Conservation (phyloP, 2,329 filamentous ascomycete species). For the Teratosphaeria nubilosa region DNA sequence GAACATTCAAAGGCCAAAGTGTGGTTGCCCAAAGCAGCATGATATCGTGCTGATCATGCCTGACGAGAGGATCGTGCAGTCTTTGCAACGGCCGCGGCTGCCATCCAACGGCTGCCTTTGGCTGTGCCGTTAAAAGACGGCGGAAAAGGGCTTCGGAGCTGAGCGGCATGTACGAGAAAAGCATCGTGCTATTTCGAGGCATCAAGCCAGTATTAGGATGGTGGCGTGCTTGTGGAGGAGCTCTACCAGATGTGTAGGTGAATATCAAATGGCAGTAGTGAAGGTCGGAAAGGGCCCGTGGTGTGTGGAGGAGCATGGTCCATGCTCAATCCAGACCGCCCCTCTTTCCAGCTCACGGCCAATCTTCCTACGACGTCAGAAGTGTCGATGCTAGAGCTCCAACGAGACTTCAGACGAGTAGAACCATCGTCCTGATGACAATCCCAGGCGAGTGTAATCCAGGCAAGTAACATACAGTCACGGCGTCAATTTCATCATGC, state of each 20-base stretch:
- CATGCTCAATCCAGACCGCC: background rate
- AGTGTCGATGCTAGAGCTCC: background rate
- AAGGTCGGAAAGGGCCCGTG: no score
- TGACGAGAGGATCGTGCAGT: background rate
- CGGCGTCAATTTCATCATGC: constrained; percentile 5
- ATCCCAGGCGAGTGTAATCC: background rate
- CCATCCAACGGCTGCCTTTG: background rate
- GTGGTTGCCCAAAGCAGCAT: background rate
- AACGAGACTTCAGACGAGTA: background rate
- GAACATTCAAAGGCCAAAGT: background rate
- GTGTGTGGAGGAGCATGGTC: background rate
- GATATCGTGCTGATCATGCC: background rate
- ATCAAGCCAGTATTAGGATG: no score
- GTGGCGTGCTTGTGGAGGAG: background rate
- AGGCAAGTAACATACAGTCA: background rate
- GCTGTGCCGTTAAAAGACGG: no score
- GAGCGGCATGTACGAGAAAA: no score
- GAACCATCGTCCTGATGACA: background rate
- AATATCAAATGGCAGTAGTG: background rate
- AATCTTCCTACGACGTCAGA: background rate
- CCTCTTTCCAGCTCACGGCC: background rate
- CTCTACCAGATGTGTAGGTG: background rate
- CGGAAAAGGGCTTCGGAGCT: no score
- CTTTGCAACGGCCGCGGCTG: background rate
- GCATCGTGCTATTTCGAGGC: no score